phyloP scores from a whole-genome alignment of 2,329 filamentous ascomycete genomes.

The Fusarium citri region DNA sequence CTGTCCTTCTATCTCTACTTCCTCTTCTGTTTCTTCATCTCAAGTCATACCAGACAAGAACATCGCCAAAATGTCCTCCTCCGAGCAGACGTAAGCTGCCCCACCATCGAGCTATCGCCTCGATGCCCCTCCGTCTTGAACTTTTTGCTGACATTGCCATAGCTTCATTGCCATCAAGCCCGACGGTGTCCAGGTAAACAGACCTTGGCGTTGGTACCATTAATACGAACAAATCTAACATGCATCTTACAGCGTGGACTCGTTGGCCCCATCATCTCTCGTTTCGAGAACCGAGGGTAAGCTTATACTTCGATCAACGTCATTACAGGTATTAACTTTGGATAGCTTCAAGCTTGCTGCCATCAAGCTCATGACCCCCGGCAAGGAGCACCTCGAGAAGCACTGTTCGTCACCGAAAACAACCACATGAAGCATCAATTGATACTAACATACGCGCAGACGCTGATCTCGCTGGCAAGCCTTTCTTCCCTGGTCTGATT shows the following conservation, averaged over 20 bases:
- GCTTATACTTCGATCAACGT: constrained; percentile 46
- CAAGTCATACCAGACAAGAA: constrained; percentile 45
- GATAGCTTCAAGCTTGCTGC: constrained; percentile 95
- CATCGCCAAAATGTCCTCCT: constrained; percentile 71
- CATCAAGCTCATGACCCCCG: constrained; percentile 92
- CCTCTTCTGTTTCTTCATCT: constrained; percentile 46
- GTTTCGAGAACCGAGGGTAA: constrained; percentile 96
- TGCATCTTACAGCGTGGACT: constrained; percentile 82
- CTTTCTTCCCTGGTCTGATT: constrained; percentile 96
- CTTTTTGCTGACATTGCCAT: constrained; percentile 47
- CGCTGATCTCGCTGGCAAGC: constrained; percentile 89
- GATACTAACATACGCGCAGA: constrained; percentile 61
- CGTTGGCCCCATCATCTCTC: constrained; percentile 95
- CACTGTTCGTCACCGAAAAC: constrained; percentile 73
- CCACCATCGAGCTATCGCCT: constrained; percentile 45
- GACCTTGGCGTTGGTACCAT: background rate
- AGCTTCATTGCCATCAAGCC: constrained; percentile 99
- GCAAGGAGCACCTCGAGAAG: constrained; percentile 96
- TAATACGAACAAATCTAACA: constrained; percentile 25
- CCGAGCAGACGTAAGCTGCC: constrained; percentile 85
- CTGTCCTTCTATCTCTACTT: constrained; percentile 38
- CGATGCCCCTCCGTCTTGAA: constrained; percentile 37
- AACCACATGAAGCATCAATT: constrained; percentile 35
- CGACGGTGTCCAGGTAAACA: constrained; percentile 94
- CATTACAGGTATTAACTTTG: constrained; percentile 20